These are phyloP conservation scores for Gamsiella multidivaricata DNA, from an alignment of 192 early-diverging fungal species.

Conservation along the genomic window DNA sequence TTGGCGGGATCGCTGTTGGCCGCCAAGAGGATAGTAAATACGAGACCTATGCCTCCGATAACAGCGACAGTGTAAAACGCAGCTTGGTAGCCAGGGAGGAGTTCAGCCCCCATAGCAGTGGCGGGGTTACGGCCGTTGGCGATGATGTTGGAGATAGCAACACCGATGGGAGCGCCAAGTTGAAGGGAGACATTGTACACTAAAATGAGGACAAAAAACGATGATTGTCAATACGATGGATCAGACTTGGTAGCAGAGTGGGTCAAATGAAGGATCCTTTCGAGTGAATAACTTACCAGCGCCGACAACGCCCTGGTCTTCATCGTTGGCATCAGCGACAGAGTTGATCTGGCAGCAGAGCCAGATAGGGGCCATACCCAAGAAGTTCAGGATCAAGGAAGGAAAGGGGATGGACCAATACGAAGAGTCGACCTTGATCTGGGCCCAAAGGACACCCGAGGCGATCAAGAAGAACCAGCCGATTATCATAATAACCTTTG, in stretches of 20 bases:
- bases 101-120: constrained; percentile 1
- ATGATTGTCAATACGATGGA: too few species aligned
- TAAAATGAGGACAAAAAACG: background rate
- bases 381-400: constrained; percentile 15
- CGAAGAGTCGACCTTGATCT: constrained; percentile 7
- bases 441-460: constrained; percentile 10
- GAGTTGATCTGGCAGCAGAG: constrained; percentile 27
- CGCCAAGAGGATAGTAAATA: constrained; percentile 10
- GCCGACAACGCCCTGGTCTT: constrained; percentile 39
- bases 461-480: constrained; percentile 21
- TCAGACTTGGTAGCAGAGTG: too few species aligned
- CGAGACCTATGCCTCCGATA: constrained; percentile 10
- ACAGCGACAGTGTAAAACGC: constrained; percentile 22
- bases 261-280: too few species aligned
- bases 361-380: constrained; percentile 13
- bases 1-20: constrained; percentile 4
- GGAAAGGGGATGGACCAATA: constrained; percentile 27
- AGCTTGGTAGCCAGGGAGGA: constrained; percentile 28
- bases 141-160: constrained; percentile 28
- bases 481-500: constrained; percentile 13
- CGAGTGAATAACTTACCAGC: background rate
- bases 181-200: constrained; percentile 31
- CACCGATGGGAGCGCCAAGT: constrained; percentile 35
- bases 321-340: constrained; percentile 19
- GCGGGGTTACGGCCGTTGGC: constrained; percentile 25